phyloP scores from a whole-genome alignment of 1,284 basidiomycete species.

The Peniophora sp. region DNA sequence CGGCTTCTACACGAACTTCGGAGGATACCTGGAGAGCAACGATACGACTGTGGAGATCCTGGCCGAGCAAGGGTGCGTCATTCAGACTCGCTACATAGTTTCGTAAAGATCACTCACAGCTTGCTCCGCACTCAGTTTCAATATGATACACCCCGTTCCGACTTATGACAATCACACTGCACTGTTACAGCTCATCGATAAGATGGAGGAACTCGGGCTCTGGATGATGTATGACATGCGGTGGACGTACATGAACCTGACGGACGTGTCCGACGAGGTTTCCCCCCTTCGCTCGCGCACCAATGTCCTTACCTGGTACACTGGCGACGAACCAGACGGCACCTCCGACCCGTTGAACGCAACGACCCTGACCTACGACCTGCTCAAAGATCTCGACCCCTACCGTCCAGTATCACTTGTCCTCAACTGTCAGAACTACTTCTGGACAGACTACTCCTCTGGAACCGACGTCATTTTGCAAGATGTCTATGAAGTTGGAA shows the following conservation, averaged over 20 bases:
- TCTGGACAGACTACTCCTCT: conserved; percentile 47
- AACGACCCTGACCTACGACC: conserved; percentile 45
- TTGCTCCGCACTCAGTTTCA: too few relatives aligned
- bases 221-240: conserved; percentile 78
- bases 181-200: conserved; percentile 49
- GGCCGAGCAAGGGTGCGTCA: conserved; percentile 48
- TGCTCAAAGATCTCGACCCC: conserved; percentile 62
- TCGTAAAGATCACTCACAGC: too few relatives aligned
- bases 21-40: conserved; percentile 48
- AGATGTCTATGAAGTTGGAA: conserved; percentile 53
- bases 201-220: conserved; percentile 63
- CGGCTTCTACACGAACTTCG: conserved; percentile 68
- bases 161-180: conserved; percentile 50
- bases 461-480: conserved; percentile 59
- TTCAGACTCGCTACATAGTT: too few relatives aligned
- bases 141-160: conserved; percentile 46
- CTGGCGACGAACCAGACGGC: conserved; percentile 70
- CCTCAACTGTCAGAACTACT: conserved; percentile 66
- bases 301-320: conserved; percentile 72
- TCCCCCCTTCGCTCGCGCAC: conserved; percentile 55
- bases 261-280: conserved; percentile 57
- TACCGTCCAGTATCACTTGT: conserved; percentile 73
- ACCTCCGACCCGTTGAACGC: conserved; percentile 57
- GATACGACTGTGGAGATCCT: conserved; percentile 48
- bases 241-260: conserved; percentile 57